These are phyloP conservation scores for Miscanthus lutarioriparius DNA, from an alignment of 176 grass and related monocot species.

Conservation along the genomic window DNA sequence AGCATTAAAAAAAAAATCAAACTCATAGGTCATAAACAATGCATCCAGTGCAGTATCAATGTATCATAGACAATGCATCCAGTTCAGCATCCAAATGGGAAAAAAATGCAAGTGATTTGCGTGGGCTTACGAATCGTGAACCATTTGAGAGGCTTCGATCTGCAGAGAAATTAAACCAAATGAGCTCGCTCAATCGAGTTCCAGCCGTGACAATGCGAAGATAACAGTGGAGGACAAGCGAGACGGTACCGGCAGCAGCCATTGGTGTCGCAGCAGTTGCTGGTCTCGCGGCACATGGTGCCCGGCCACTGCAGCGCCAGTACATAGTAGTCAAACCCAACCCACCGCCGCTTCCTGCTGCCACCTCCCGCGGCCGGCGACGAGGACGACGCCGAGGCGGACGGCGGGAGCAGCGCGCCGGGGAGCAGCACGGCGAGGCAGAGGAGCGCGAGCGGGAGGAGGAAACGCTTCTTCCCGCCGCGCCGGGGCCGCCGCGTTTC, in stretches of 20 bases:
- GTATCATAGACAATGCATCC: neutral
- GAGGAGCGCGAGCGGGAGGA: conserved; percentile 36
- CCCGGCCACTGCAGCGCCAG: conserved; percentile 87
- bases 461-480: conserved; percentile 28
- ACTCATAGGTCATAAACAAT: neutral
- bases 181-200: conserved; percentile 18
- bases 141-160: conserved; percentile 57
- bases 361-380: conserved; percentile 20
- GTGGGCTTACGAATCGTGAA: conserved; percentile 92
- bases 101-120: neutral
- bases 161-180: conserved; percentile 47
- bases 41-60: neutral
- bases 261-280: conserved; percentile 81
- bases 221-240: neutral
- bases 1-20: neutral
- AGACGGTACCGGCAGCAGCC: conserved; percentile 71
- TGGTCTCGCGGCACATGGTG: conserved; percentile 66
- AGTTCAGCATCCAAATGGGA: neutral
- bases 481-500: conserved; percentile 11
- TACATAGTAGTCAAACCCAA: conserved; percentile 80
- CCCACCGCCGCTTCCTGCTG: conserved; percentile 38
- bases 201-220: neutral
- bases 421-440: conserved; percentile 47
- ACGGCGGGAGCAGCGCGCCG: conserved; percentile 9
- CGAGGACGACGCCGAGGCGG: neutral